Evolutionary conservation across 305 asterid species (phyloP).

Genomic region (Petunia hybrid): DNA sequence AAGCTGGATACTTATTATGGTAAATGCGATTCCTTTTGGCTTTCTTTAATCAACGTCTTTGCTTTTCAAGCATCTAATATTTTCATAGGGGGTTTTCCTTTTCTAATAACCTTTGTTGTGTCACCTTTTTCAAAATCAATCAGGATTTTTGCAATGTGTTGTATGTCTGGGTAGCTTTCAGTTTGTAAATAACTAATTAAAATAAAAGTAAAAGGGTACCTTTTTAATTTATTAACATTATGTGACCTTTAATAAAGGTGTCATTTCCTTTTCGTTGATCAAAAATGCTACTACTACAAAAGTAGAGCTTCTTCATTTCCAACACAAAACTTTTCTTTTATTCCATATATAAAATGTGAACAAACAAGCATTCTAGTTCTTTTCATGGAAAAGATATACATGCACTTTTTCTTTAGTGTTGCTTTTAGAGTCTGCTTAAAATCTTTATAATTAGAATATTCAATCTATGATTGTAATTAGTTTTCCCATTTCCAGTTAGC

Average conservation of each 20-base stretch:
- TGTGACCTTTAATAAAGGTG: slow-evolving; percentile 30
- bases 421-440: neutral
- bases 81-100: slow-evolving; percentile 7
- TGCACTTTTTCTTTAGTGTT: slow-evolving; percentile 31
- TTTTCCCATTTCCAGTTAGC: neutral
- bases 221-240: slow-evolving; percentile 28
- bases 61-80: slow-evolving; percentile 38
- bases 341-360: neutral
- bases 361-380: slow-evolving; percentile 35
- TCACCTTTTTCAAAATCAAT: slow-evolving; percentile 17
- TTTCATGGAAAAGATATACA: slow-evolving; percentile 31
- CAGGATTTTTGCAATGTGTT: slow-evolving; percentile 17
- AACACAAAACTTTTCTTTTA: slow-evolving; percentile 31
- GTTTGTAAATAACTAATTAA: slow-evolving; percentile 27
- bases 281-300: slow-evolving; percentile 3
- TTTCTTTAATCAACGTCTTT: slow-evolving; percentile 33
- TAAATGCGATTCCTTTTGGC: slow-evolving; percentile 53
- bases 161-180: slow-evolving; percentile 37
- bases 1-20: slow-evolving; percentile 51
- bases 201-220: slow-evolving; percentile 4
- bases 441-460: neutral
- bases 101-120: neutral
- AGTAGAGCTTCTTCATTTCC: slow-evolving; percentile 30
- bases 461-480: slow-evolving; percentile 24
- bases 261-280: slow-evolving; percentile 2